These are phyloP conservation scores for Dendryphion nanum DNA, from an alignment of 2,329 filamentous ascomycete genomes.

Conservation along the genomic window DNA sequence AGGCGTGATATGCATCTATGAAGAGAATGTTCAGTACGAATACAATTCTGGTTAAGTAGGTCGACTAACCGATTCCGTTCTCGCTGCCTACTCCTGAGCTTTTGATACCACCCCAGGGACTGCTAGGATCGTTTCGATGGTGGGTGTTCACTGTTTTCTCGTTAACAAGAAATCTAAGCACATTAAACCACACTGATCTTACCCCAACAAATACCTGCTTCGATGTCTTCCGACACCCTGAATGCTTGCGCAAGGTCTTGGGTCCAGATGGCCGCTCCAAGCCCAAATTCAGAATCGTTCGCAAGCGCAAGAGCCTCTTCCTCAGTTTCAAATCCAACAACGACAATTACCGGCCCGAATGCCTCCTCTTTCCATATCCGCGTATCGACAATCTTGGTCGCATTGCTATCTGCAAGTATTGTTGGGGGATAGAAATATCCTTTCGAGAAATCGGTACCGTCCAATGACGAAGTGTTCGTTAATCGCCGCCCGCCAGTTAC, in stretches of 20 bases:
- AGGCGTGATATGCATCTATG: conserved; percentile 43
- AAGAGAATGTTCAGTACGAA: not conserved
- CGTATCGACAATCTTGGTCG: conserved; percentile 33
- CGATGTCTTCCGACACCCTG: conserved; percentile 47
- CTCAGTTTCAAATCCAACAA: conserved; percentile 49
- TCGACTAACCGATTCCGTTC: conserved; percentile 64
- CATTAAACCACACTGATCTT: not conserved
- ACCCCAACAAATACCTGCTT: conserved; percentile 48
- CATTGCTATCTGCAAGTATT: conserved; percentile 32
- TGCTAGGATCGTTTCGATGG: conserved; percentile 70
- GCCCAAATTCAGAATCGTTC: conserved; percentile 51
- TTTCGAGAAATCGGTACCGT: conserved; percentile 52
- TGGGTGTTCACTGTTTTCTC: conserved; percentile 50
- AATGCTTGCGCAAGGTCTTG: conserved; percentile 50
- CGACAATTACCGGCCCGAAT: conserved; percentile 53
- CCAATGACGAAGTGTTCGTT: conserved; percentile 48
- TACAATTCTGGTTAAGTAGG: not conserved
- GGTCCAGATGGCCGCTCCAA: conserved; percentile 54
- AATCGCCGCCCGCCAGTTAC: conserved; percentile 52
- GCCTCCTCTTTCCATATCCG: conserved; percentile 48
- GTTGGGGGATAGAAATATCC: conserved; percentile 53
- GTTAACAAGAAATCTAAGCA: not conserved
- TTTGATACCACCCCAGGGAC: conserved; percentile 67
- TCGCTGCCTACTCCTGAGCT: conserved; percentile 67
- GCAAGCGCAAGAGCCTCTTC: conserved; percentile 48